Evolutionary conservation across 192 early-diverging fungal species (phyloP), one percentile per base, ranked within the genome.

Genomic region (Umbelopsis vinacea): DNA sequence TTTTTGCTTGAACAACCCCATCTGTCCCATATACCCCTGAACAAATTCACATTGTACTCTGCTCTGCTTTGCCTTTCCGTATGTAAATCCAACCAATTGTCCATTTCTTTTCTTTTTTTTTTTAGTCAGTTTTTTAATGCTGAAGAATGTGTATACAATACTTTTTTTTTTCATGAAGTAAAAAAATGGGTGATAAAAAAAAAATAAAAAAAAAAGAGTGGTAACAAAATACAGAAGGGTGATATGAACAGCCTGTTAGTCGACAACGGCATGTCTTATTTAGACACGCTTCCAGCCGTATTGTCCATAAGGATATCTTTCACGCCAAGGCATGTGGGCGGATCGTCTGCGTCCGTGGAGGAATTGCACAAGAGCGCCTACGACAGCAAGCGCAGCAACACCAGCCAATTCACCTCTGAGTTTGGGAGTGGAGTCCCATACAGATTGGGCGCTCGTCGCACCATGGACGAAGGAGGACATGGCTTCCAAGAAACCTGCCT

Each of bases 361-460:
- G 82, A 85, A 93, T 79, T 95, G 94, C 26, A 89, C 83, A 46
- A 86, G 17, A 26, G 83, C 78, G 43, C 91, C 94, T 19, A 94
- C 75, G 46, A 89, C 23, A 19, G 90, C 87, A 19, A 92, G 66
- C 23, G 84, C 77, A 23, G 92, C 78, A 70, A 86, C 82, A 33
- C 89, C 89, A 9, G 79, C 93, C 52, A 96, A 78, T 91, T 93
- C 92, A 3, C 85, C 84, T 70, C 89, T 89, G 7, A 93, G 80
- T 66, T 89, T 88, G 6, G 79, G 71, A 38, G 79, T 80, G 46
- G 76, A 71, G 5, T 69, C 26, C 33, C 75, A 69, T 43, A 78
- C 72, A 7, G 66, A 73, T 50, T 71, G 33, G 4, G 71, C 22
- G 14, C 15, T 63, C 33, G 78, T 79, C 10, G 79, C 73, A 22